Conservation (phyloP, 2,329 filamentous ascomycete genomes). For the Metarhizium anisopliae region DNA sequence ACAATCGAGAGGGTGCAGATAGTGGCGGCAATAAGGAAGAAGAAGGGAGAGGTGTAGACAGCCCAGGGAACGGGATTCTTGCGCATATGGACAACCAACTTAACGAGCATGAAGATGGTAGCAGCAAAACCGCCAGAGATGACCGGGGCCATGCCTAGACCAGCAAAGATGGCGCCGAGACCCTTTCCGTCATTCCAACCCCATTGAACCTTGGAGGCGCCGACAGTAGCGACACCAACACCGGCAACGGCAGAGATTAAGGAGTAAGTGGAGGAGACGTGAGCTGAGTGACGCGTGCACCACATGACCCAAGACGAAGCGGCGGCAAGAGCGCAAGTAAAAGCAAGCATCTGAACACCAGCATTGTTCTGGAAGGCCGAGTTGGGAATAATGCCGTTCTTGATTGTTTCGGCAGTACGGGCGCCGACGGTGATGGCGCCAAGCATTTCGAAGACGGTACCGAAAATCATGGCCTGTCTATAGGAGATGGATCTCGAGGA, state of each 20-base stretch:
- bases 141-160: conserved; percentile 60
- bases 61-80: conserved; percentile 65
- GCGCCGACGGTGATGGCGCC: conserved; percentile 58
- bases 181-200: conserved; percentile 62
- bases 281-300: conserved; percentile 63
- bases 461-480: conserved; percentile 56
- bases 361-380: conserved; percentile 48
- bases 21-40: conserved; percentile 67
- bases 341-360: conserved; percentile 59
- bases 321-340: conserved; percentile 52
- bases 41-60: conserved; percentile 64
- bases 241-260: conserved; percentile 58
- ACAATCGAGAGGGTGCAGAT: conserved; percentile 70
- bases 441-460: conserved; percentile 56
- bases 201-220: conserved; percentile 54
- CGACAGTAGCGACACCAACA: conserved; percentile 57
- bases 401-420: conserved; percentile 65
- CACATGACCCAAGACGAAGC: conserved; percentile 68
- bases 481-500: conserved; percentile 70
- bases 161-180: conserved; percentile 63
- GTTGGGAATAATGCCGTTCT: conserved; percentile 62
- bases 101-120: conserved; percentile 61
- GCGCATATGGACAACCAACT: conserved; percentile 57
- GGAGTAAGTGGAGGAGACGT: conserved; percentile 63
- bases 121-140: conserved; percentile 58